phyloP scores from a whole-genome alignment of 2,329 filamentous ascomycete genomes.

The Lachnellula hyalina region DNA sequence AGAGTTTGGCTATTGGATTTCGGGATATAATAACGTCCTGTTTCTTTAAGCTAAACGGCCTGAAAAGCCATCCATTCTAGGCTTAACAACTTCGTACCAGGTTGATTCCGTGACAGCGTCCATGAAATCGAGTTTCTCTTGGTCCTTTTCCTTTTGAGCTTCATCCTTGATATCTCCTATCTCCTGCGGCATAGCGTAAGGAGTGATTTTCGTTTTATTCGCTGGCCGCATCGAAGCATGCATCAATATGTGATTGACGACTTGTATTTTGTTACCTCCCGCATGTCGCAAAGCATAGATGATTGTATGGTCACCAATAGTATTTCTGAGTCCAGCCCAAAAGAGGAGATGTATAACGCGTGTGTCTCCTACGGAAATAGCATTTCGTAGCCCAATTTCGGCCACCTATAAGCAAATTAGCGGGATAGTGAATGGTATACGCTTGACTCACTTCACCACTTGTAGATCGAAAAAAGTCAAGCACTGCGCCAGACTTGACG shows the following conservation, averaged over 20 bases:
- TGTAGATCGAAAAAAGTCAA: conserved; percentile 25
- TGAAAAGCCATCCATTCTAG: not conserved
- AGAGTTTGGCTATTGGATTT: not conserved
- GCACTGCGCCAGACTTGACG: conserved; percentile 21
- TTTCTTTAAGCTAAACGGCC: too few relatives aligned
- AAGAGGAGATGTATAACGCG: conserved; percentile 19
- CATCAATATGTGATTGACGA: conserved; percentile 14
- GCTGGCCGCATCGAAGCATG: not conserved
- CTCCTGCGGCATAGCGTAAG: not conserved
- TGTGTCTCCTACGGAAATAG: conserved; percentile 18
- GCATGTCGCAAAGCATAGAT: conserved; percentile 19
- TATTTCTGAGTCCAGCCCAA: conserved; percentile 14
- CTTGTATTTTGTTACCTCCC: conserved; percentile 13
- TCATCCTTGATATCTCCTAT: conserved; percentile 12
- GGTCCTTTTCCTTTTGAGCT: conserved; percentile 4
- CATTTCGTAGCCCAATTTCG: conserved; percentile 20
- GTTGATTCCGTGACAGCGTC: not conserved
- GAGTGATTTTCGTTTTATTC: not conserved
- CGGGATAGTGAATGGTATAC: too few relatives aligned
- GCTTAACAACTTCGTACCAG: not conserved
- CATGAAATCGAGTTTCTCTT: conserved; percentile 11
- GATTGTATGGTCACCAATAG: conserved; percentile 14
- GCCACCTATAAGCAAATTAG: conserved; percentile 17
- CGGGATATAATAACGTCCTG: not conserved
- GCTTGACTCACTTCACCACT: conserved; percentile 25